Conservation (phyloP, 2,329 filamentous ascomycete genomes). For the Lecanicillium sp. region DNA sequence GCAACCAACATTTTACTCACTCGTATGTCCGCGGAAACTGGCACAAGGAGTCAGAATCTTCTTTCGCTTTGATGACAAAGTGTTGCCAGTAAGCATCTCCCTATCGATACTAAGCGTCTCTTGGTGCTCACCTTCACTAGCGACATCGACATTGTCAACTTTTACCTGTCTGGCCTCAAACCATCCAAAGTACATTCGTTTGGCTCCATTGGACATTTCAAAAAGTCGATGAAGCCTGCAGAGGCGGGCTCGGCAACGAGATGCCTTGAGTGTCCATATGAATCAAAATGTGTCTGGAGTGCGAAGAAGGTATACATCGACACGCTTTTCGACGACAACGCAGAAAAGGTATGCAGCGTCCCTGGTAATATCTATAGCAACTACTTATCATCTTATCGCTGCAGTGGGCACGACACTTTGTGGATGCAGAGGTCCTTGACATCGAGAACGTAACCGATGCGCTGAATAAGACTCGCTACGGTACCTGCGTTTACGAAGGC, state of each 20-base stretch:
- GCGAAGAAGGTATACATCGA: slow-evolving; percentile 13
- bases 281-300: slow-evolving; percentile 11
- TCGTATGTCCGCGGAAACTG: slow-evolving; percentile 13
- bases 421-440: slow-evolving; percentile 10
- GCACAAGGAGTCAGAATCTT: slow-evolving; percentile 10
- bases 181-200: slow-evolving; percentile 12
- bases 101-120: neutral
- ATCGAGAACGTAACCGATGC: slow-evolving; percentile 12
- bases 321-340: slow-evolving; percentile 7
- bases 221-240: slow-evolving; percentile 10
- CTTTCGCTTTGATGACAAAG: slow-evolving; percentile 11
- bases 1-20: slow-evolving; percentile 12
- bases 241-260: slow-evolving; percentile 8
- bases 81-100: slow-evolving; percentile 10
- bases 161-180: slow-evolving; percentile 9
- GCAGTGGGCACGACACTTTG: slow-evolving; percentile 12
- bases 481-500: slow-evolving; percentile 11
- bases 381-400: neutral
- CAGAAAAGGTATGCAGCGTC: slow-evolving; percentile 7
- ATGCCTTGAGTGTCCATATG: slow-evolving; percentile 10
- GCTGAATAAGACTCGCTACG: slow-evolving; percentile 9
- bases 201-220: slow-evolving; percentile 11
- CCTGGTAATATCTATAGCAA: neutral
- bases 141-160: slow-evolving; percentile 12
- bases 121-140: neutral